These are phyloP conservation scores for Coniophora puteana DNA, from an alignment of 1,284 basidiomycete genomes.

Conservation along the genomic window DNA sequence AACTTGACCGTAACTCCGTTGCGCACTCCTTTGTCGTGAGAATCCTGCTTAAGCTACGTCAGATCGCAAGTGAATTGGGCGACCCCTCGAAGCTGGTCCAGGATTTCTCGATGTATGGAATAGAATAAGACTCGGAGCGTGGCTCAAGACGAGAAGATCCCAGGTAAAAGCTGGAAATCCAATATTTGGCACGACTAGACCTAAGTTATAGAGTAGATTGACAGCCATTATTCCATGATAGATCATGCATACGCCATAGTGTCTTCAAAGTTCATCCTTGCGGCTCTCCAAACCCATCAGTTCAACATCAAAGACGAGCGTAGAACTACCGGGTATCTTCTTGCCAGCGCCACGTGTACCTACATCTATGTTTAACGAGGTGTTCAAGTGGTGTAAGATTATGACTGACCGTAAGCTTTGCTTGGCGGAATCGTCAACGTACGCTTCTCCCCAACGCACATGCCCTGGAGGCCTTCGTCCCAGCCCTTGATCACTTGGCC, in stretches of 20 bases:
- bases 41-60: too few relatives aligned
- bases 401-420: conserved; percentile 79
- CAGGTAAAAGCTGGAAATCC: too few relatives aligned
- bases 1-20: too few relatives aligned
- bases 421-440: conserved; percentile 81
- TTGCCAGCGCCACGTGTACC: conserved; percentile 74
- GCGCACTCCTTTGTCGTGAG: too few relatives aligned
- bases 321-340: conserved; percentile 80
- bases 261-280: conserved; percentile 33
- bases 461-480: conserved; percentile 76
- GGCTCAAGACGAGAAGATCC: too few relatives aligned
- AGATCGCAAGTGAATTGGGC: too few relatives aligned
- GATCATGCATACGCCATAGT: neutral
- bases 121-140: too few relatives aligned
- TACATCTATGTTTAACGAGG: conserved; percentile 24
- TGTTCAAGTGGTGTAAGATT: neutral
- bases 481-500: conserved; percentile 84
- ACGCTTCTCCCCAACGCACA: conserved; percentile 91
- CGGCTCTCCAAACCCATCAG: conserved; percentile 51
- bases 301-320: conserved; percentile 88
- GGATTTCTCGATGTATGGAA: too few relatives aligned
- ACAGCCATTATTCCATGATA: too few relatives aligned
- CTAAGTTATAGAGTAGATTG: too few relatives aligned
- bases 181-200: too few relatives aligned
- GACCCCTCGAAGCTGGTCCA: too few relatives aligned